A percentile compares a stretch with the other conserved stretches of the same genome.
These are phyloP conservation scores for Geosmithia putterillii DNA, from an alignment of 2,329 filamentous ascomycete species.

Conservation along the genomic window DNA sequence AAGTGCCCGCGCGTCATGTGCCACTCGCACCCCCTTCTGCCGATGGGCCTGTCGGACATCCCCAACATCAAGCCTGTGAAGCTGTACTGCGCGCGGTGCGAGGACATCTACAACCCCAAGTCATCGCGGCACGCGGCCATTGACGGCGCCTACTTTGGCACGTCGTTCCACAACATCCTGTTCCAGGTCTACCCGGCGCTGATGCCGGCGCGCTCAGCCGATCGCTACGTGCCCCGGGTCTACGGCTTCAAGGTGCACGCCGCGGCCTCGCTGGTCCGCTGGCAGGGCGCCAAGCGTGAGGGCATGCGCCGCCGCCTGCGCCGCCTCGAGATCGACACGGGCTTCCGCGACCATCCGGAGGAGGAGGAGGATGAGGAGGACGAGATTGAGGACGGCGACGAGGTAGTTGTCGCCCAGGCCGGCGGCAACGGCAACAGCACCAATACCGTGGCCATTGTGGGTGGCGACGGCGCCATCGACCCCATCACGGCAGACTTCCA, in stretches of 20 bases:
- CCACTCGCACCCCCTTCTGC: slow-evolving; percentile 81
- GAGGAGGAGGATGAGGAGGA: slow-evolving; percentile 43
- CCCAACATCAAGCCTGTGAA: slow-evolving; percentile 85
- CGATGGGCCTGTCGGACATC: slow-evolving; percentile 86
- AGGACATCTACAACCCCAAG: slow-evolving; percentile 98
- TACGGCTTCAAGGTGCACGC: slow-evolving; percentile 96
- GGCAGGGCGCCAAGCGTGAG: slow-evolving; percentile 74
- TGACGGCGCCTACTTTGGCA: slow-evolving; percentile 96
- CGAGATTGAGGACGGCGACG: slow-evolving; percentile 26
- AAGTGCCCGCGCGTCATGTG: slow-evolving; percentile 97
- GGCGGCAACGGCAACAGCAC: not conserved
- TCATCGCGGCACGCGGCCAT: slow-evolving; percentile 90
- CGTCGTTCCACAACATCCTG: slow-evolving; percentile 96
- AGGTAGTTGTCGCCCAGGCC: slow-evolving; percentile 5
- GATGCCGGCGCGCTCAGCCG: slow-evolving; percentile 72
- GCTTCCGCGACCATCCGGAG: slow-evolving; percentile 58
- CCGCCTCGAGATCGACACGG: slow-evolving; percentile 61
- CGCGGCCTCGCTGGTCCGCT: slow-evolving; percentile 73
- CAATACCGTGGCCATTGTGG: not conserved
- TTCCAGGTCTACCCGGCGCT: slow-evolving; percentile 96
- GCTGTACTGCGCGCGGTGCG: slow-evolving; percentile 92
- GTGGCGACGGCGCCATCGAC: not conserved
- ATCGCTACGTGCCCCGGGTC: slow-evolving; percentile 78
- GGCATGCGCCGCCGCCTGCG: slow-evolving; percentile 69
- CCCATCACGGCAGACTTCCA: not conserved